Evolutionary conservation across 2,329 filamentous ascomycete species (phyloP).

Genomic region (Fusarium hostae): DNA sequence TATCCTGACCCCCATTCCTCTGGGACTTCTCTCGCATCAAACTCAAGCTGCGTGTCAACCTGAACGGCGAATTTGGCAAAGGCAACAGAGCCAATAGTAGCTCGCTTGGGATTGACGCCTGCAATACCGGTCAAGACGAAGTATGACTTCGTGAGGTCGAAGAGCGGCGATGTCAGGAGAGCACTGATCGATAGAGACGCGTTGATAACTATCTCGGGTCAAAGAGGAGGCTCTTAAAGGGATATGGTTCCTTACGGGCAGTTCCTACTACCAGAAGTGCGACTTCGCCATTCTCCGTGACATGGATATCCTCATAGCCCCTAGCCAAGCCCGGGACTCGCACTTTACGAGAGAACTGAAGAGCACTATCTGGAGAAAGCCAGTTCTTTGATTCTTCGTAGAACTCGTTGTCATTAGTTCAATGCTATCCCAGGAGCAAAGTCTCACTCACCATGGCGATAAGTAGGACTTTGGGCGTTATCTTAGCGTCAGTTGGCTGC

Average conservation of each 20-base stretch:
- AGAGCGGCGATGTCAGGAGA: slow-evolving; percentile 21
- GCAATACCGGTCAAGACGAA: slow-evolving; percentile 37
- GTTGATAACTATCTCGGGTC: slow-evolving; percentile 15
- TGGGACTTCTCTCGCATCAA: slow-evolving; percentile 34
- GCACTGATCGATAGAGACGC: slow-evolving; percentile 28
- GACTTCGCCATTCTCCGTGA: slow-evolving; percentile 9
- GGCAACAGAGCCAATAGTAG: slow-evolving; percentile 34
- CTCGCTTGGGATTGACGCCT: slow-evolving; percentile 35
- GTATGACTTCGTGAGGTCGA: slow-evolving; percentile 31
- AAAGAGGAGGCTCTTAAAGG: fast-evolving
- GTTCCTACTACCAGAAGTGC: slow-evolving; percentile 29
- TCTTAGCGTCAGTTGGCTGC: background rate
- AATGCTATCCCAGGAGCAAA: fast-evolving
- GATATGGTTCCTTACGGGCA: slow-evolving; percentile 15
- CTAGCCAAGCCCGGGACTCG: slow-evolving; percentile 21
- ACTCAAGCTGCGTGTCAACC: slow-evolving; percentile 31
- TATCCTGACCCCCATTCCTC: slow-evolving; percentile 32
- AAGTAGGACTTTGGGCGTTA: slow-evolving; percentile 23
- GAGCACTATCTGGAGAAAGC: slow-evolving; percentile 8
- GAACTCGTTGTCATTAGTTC: background rate
- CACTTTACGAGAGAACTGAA: slow-evolving; percentile 24
- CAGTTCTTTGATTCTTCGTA: slow-evolving; percentile 27
- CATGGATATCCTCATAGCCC: slow-evolving; percentile 23
- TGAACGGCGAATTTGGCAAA: slow-evolving; percentile 38
- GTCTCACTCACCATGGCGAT: slow-evolving; percentile 20